Evolutionary conservation across 192 early-diverging fungal species (phyloP), one percentile per base, ranked within the genome.

Genomic region (Phlyctochytrium planicorne): DNA sequence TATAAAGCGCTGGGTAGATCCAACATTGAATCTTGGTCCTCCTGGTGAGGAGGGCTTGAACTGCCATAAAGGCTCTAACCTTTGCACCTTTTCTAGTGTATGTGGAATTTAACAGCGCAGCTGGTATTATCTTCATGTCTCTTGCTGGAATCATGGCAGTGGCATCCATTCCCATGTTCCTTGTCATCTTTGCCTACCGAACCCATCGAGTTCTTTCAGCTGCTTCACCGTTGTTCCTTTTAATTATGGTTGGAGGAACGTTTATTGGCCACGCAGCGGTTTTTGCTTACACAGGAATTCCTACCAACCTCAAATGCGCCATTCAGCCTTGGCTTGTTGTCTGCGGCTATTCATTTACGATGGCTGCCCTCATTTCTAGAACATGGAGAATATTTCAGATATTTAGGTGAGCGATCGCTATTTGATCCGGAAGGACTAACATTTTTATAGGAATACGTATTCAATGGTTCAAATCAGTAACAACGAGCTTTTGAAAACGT

Each of bases 321-420:
- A 37, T 57, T 10, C 65, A 72, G 40, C 37, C 66, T 2, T 72
- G 71, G 71, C 27, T 72, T 37, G 57, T 65, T 17, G 63, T 60
- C 16, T 16, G 62, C 17, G 31, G 52, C 16, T 72, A 61, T 35
- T 30, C 64, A 17, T n/a, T 66, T 17, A 65, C 71, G 20, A 34
- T 61, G 17, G 16, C 55, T 12, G 55, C 55, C 20, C 55, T 57
- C 27, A 14, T 57, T 27, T 10, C 55, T 24, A 10, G 27, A 4
- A 57, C 55, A 4, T 57, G 27, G 16, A 12, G 55, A 14, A 57
- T 57, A 12, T 57, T 24, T 27, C 27, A 14, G 6, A 25, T 57
- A 10, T 57, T 57, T 27, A 4, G 40, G n/a, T n/a, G n/a, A n/a
- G n/a, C n/a, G n/a, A n/a, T n/a, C n/a, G n/a, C n/a, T n/a, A n/a